A percentile compares a stretch with the other conserved stretches of the same genome.
phyloP scores from a whole-genome alignment of 2,329 filamentous ascomycete species.

The Sporothrix inflata region DNA sequence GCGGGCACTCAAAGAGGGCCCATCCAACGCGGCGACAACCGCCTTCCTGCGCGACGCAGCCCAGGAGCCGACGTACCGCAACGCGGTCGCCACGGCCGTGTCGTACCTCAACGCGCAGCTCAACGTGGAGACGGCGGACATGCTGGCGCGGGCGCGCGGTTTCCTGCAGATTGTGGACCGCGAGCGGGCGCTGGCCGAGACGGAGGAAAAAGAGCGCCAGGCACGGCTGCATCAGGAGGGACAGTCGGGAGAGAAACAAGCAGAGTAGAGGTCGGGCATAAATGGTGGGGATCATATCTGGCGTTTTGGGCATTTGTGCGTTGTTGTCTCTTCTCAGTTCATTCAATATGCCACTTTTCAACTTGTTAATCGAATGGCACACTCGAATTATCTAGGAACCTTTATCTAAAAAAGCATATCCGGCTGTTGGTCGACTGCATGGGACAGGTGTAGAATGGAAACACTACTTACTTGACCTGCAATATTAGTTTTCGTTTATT shows the following conservation, averaged over 20 bases:
- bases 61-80: constrained; percentile 39
- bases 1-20: constrained; percentile 41
- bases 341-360: not conserved
- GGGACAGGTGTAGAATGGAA: no score
- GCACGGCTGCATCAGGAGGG: constrained; percentile 29
- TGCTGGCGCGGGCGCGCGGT: constrained; percentile 47
- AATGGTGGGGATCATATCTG: not conserved
- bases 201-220: constrained; percentile 38
- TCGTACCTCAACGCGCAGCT: constrained; percentile 40
- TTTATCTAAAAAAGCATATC: no score
- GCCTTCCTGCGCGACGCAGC: not conserved
- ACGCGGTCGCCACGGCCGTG: constrained; percentile 34
- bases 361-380: not conserved
- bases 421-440: no score
- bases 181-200: constrained; percentile 43
- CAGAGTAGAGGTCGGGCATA: not conserved
- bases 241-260: constrained; percentile 12
- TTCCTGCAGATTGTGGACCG: constrained; percentile 46
- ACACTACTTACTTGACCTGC: no score
- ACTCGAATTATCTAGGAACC: no score
- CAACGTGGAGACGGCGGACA: constrained; percentile 43
- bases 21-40: not conserved
- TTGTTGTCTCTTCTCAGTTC: not conserved
- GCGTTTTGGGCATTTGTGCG: not conserved
- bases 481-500: no score